Evolutionary conservation across 768 basidiomycete species (phyloP).

Genomic region (Tricholoma terreum): DNA sequence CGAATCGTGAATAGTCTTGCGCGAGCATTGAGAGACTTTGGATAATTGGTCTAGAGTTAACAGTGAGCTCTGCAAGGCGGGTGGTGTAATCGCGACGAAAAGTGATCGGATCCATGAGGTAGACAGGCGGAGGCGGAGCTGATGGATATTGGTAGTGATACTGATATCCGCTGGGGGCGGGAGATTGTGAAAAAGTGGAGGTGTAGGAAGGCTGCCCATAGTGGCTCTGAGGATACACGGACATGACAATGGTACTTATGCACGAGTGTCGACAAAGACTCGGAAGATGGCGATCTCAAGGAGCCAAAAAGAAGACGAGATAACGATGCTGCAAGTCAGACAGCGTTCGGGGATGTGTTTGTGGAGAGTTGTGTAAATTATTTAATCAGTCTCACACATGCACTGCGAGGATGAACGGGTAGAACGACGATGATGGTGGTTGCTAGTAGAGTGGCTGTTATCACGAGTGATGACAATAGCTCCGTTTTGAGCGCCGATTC

Average conservation of each 20-base stretch:
- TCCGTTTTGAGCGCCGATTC: slow-evolving; percentile 31
- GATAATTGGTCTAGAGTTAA: slow-evolving; percentile 95
- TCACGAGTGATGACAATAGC: slow-evolving; percentile 18
- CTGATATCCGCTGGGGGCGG: slow-evolving; percentile 40
- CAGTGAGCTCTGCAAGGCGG: slow-evolving; percentile 76
- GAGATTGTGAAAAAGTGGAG: slow-evolving; percentile 44
- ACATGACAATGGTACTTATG: slow-evolving; percentile 47
- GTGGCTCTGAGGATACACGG: slow-evolving; percentile 60
- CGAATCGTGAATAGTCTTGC: slow-evolving; percentile 77
- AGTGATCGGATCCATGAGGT: slow-evolving; percentile 60
- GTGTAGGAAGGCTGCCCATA: slow-evolving; percentile 58
- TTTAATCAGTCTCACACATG: slow-evolving; percentile 49
- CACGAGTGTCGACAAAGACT: slow-evolving; percentile 9
- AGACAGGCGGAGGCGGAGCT: slow-evolving; percentile 34
- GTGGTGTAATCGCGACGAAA: slow-evolving; percentile 78
- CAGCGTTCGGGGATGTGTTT: slow-evolving; percentile 1
- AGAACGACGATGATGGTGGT: slow-evolving; percentile 34
- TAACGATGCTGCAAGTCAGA: slow-evolving; percentile 11
- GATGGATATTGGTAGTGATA: slow-evolving; percentile 43
- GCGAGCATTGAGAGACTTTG: slow-evolving; percentile 91
- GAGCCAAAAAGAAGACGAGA: slow-evolving; percentile 6
- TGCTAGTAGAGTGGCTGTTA: slow-evolving; percentile 28
- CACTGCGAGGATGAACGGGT: slow-evolving; percentile 40
- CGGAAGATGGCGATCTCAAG: slow-evolving; percentile 14
- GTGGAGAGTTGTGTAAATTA: slow-evolving; percentile 29